Evolutionary conservation across 768 basidiomycete species (phyloP).

Genomic region (Flagelloscypha sp.): DNA sequence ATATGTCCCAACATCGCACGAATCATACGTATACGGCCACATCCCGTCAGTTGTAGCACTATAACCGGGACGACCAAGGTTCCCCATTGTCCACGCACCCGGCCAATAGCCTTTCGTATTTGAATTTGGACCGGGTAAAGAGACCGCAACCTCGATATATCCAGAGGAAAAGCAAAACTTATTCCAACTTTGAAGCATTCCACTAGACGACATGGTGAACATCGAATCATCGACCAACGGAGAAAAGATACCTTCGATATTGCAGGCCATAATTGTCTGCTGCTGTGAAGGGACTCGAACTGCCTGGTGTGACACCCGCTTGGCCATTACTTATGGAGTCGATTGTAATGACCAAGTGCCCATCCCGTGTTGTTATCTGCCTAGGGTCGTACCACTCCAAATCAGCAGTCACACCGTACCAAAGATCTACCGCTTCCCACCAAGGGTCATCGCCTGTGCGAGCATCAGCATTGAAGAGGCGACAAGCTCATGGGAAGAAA

Average conservation of each 20-base stretch:
- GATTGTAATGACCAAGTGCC: conserved; percentile 63
- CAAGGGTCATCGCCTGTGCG: conserved; percentile 50
- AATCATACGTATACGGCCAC: conserved; percentile 60
- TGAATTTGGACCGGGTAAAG: conserved; percentile 51
- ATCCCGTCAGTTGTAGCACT: conserved; percentile 71
- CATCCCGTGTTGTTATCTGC: conserved; percentile 58
- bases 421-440: conserved; percentile 66
- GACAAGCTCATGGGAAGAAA: conserved; percentile 3
- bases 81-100: conserved; percentile 85
- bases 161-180: conserved; percentile 33
- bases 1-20: conserved; percentile 73
- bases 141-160: conserved; percentile 62
- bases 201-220: too few relatives aligned
- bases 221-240: too few relatives aligned
- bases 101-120: conserved; percentile 61
- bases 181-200: conserved; percentile 53
- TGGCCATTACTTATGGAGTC: conserved; percentile 26
- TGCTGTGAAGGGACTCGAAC: conserved; percentile 37
- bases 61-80: conserved; percentile 77
- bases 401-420: conserved; percentile 67
- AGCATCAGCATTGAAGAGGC: background rate
- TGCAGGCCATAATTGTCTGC: conserved; percentile 47
- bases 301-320: conserved; percentile 17
- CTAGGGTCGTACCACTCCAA: conserved; percentile 70
- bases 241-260: too few relatives aligned